Evolutionary conservation across 768 basidiomycete species (phyloP), one percentile per base, ranked within the genome.

Genomic region (Hebeloma cylindrosporum): DNA sequence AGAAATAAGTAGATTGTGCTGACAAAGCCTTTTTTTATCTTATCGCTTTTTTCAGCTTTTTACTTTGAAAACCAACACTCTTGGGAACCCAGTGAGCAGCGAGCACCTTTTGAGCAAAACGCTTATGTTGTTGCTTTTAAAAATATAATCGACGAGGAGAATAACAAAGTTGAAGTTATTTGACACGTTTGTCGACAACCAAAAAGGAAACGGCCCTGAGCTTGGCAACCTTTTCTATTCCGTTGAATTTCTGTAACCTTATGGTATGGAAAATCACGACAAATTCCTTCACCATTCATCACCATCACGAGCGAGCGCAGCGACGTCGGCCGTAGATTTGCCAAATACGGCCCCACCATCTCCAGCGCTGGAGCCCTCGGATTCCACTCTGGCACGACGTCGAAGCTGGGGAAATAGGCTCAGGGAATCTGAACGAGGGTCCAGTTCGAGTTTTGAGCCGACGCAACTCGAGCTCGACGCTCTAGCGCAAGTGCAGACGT

Each of bases 271-370:
- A 53, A 58, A 60, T 47, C 59, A 62, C 49, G 60, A 66, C 50
- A 45, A 56, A 45, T 56, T 65, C 52, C 55, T 65, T 31, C 64
- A 67, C 43, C 60, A 59, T 20, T 56, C 56, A n/a, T 63, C 61
- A 16, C 57, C 62, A 23, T 62, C 61, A 26, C 71, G 52, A 41
- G 43, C 53, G 20, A 52, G 66, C 45, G 62, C 64, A n/a, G 75
- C 80, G 11, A 73, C 81, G 36, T 83, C 80, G 17, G 80, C 77
- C 29, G 57, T 83, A 47, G 76, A 83, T 61, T 58, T 83, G 26
- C 64, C 74, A 33, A 63, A 3, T 36, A 74, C 73, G 30, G 67
- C 64, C 16, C 79, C 81, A 11, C 60, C 73, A 27, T 80, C 82
- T 8, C 80, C 82, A n/a, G 69, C 79, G 21, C 66, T 77, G 18